These are phyloP conservation scores for Corniculantispora saksenae DNA, from an alignment of 2,329 filamentous ascomycete genomes.

Conservation along the genomic window DNA sequence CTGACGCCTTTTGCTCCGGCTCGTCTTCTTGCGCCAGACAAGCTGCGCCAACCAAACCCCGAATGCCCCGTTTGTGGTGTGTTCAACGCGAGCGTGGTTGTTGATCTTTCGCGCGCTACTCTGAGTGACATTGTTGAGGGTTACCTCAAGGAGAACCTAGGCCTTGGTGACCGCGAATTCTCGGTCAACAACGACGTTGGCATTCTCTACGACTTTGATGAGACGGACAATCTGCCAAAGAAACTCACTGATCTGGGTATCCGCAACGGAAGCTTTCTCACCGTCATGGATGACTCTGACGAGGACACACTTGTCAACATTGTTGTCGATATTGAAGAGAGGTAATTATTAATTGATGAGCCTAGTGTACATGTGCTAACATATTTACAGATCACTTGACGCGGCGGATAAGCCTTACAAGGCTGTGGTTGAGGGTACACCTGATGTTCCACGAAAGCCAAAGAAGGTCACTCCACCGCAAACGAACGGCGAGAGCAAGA, in stretches of 20 bases:
- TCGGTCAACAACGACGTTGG: conserved; percentile 73
- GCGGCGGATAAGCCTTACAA: conserved; percentile 57
- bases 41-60: conserved; percentile 67
- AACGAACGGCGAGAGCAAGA: conserved; percentile 40
- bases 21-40: conserved; percentile 60
- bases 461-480: conserved; percentile 41
- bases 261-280: conserved; percentile 73
- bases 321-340: conserved; percentile 67
- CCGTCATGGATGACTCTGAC: conserved; percentile 81
- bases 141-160: conserved; percentile 68
- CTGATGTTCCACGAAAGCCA: conserved; percentile 55
- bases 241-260: conserved; percentile 79
- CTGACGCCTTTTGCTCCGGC: conserved; percentile 67
- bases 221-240: conserved; percentile 81
- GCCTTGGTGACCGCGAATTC: conserved; percentile 77
- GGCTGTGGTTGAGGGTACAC: conserved; percentile 43
- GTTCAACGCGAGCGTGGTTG: conserved; percentile 64
- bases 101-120: conserved; percentile 72
- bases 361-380: conserved; percentile 29
- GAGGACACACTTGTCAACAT: conserved; percentile 76
- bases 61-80: conserved; percentile 83
- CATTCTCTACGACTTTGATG: conserved; percentile 85
- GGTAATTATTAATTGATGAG: conserved; percentile 44
- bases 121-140: conserved; percentile 77
- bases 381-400: conserved; percentile 39